Conservation (phyloP, 2,329 filamentous ascomycete species). For the Triangularia setosa region DNA sequence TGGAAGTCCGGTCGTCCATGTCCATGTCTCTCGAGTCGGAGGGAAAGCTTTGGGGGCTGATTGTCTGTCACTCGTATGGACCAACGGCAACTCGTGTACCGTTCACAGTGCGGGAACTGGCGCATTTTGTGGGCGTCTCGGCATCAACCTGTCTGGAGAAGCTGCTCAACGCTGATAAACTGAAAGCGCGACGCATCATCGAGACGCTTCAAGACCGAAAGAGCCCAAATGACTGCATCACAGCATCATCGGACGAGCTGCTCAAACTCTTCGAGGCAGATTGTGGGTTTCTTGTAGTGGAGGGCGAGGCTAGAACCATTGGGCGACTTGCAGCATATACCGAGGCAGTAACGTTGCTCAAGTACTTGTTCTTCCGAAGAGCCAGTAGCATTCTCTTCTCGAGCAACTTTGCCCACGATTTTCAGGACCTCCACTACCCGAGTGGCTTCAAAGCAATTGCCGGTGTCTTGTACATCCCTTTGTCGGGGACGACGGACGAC, state of each 20-base stretch:
- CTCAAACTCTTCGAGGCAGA: constrained; percentile 81
- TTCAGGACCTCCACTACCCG: constrained; percentile 73
- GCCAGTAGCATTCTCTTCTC: constrained; percentile 72
- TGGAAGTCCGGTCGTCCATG: constrained; percentile 88
- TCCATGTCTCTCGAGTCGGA: constrained; percentile 88
- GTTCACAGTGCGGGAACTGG: constrained; percentile 89
- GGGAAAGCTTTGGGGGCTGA: constrained; percentile 79
- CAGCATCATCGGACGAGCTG: constrained; percentile 81
- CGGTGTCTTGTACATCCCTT: constrained; percentile 74
- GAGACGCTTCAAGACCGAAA: constrained; percentile 75
- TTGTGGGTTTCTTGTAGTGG: constrained; percentile 77
- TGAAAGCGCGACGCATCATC: constrained; percentile 85
- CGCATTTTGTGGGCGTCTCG: constrained; percentile 77
- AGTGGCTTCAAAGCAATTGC: constrained; percentile 78
- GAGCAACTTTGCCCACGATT: constrained; percentile 70
- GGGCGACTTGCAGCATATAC: constrained; percentile 71
- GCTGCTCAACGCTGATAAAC: constrained; percentile 74
- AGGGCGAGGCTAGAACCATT: constrained; percentile 79
- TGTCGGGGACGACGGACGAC: constrained; percentile 70
- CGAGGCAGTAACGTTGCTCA: constrained; percentile 76
- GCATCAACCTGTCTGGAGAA: constrained; percentile 84
- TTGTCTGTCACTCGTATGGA: constrained; percentile 82
- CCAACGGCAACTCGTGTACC: constrained; percentile 75
- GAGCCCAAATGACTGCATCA: constrained; percentile 84
- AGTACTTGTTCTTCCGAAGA: constrained; percentile 73